Conservation (phyloP, 2,329 filamentous ascomycete genomes). For the Colletotrichum sp. region DNA sequence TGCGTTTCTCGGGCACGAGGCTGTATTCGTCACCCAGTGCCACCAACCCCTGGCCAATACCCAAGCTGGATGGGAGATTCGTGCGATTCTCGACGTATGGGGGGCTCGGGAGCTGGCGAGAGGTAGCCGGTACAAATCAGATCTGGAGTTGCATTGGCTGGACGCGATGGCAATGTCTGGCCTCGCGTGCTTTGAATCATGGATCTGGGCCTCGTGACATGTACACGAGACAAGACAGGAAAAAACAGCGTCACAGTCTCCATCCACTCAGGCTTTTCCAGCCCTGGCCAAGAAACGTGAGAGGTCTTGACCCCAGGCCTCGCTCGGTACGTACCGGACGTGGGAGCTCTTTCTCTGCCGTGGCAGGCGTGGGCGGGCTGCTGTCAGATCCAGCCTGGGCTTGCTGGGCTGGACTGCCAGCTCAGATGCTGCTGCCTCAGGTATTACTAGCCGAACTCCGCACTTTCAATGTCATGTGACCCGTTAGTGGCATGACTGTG, state of each 20-base stretch:
- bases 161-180: neutral
- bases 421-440: neutral
- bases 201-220: neutral
- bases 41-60: neutral
- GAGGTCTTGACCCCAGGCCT: neutral
- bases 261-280: neutral
- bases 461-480: conserved; percentile 8
- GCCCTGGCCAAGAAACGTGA: neutral
- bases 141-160: neutral
- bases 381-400: neutral
- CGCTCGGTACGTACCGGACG: neutral
- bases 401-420: neutral
- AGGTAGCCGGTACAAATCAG: neutral
- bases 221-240: neutral
- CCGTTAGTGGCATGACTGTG: neutral
- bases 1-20: conserved; percentile 7
- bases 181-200: neutral
- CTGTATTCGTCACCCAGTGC: conserved; percentile 6
- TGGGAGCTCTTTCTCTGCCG: neutral
- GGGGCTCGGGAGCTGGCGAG: neutral
- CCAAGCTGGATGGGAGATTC: neutral
- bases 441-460: neutral
- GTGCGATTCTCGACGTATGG: neutral
- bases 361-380: neutral
- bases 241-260: neutral